Evolutionary conservation across 441 rosid genomes (phyloP), one percentile per base, ranked within the genome.

Genomic region (Eutrema salsugineum): DNA sequence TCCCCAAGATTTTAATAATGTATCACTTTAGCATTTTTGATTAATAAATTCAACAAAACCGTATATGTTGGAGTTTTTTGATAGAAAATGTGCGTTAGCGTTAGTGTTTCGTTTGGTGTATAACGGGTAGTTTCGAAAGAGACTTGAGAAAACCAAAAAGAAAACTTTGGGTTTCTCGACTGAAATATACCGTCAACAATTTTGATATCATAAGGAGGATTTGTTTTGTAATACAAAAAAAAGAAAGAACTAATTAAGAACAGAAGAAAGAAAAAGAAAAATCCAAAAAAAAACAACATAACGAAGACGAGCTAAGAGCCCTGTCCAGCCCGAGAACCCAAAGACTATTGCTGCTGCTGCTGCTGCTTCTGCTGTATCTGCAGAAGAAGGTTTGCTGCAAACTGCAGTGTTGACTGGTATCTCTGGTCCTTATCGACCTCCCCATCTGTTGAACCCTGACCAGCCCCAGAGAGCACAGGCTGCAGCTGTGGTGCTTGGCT

Each of bases 331-430:
- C 87, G 77, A 68, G 83, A 32, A 69, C 79, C 81, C 17, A 87
- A 53, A 55, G 83, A 82, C 46, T 86, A 88, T 44, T 70, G 60
- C 36, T 64, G 60, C 36, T 70, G 60, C 36, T 64, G 60, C 36
- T 64, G 76, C 38, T 84, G 88, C 56, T 81, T 78, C 72, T 87
- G 93, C 79, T 94, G 96, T 77, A 94, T 82, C 80, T 89, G 96
- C n/a, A 80, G 87, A 67, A 94, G 97, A 66, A 94, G 96, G 71
- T 54, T 88, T 30, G 98, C 98, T 27, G 98, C 98, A 85, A 94
- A 89, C 75, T 94, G 94, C 48, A 94, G 78, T 9, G 98, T 91
- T 72, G 96, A 87, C 73, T 91, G 97, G 80, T 94, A 94, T 16
- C 96, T 80, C 80, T 91, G 93, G 73, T 91, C 88, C 77, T 88